A percentile compares a stretch with the other conserved stretches of the same genome.
These are phyloP conservation scores for Notholithocarpus densiflorus DNA, from an alignment of 306 rosid species.

Conservation along the genomic window DNA sequence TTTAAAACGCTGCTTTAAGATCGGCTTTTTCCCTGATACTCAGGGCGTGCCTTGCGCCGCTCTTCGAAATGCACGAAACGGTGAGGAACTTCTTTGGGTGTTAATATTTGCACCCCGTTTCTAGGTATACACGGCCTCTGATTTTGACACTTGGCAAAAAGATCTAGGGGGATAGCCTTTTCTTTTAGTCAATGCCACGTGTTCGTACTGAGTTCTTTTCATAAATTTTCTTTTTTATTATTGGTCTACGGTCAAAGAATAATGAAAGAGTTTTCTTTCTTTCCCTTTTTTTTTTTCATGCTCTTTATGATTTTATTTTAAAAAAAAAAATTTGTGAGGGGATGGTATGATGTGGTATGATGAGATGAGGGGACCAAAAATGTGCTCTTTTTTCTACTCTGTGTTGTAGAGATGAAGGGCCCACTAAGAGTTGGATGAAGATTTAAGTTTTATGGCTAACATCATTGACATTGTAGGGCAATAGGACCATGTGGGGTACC, in stretches of 20 bases:
- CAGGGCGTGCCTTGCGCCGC: slow-evolving; percentile 14
- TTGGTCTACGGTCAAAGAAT: not conserved
- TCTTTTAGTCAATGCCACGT: not conserved
- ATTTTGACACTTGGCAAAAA: slow-evolving; percentile 1
- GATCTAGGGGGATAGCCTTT: not conserved
- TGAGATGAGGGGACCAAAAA: slow-evolving; percentile 27
- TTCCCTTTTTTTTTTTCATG: not conserved
- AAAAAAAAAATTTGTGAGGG: not conserved
- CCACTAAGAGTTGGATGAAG: not conserved
- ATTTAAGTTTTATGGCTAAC: slow-evolving; percentile 4
- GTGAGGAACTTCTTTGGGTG: not conserved
- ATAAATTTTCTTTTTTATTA: not conserved
- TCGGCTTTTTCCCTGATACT: not conserved
- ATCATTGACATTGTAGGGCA: slow-evolving; percentile 25
- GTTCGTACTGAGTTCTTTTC: not conserved
- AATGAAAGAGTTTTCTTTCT: not conserved
- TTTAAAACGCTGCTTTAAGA: not conserved
- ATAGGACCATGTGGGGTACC: not conserved
- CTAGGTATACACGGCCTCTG: not conserved
- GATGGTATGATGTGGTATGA: slow-evolving; percentile 16
- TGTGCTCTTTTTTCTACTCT: not conserved
- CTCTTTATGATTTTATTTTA: not conserved
- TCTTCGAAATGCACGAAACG: not conserved
- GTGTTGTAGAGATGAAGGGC: not conserved
- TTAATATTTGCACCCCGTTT: not conserved